Base-by-base conservation (phyloP, 1,284 basidiomycete species). In the Xerocomus amazonicus region DNA sequence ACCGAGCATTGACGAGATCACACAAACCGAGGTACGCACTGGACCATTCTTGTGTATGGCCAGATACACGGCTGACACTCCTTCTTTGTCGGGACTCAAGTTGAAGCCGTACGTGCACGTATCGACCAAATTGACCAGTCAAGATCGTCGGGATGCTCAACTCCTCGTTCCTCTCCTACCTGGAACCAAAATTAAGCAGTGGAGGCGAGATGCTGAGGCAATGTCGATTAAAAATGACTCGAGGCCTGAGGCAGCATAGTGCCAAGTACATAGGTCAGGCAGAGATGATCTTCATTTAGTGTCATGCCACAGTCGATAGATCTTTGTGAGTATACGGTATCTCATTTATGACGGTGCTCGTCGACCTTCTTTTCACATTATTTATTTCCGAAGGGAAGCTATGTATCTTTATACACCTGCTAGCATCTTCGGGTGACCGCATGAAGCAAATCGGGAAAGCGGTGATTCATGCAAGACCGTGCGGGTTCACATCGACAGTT, bases 1-100 rank as follows among this genome's bases (percentile, higher is more conserved):
- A 12, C 92, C 92, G 2, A 79, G 82, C 2, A 66, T 89, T 31
- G 75, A 83, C 54, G 78, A 81, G 29, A 83, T 92, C 48, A 69
- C 76, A 35, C 73, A 69, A 28, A 83, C 83, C 29, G 70, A 76
- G 38, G 88, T 91, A 61, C 60, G 87, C 73, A 19, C 16, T 34
- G 0, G 2, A n/a, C 7, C 13, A 13, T 19, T 13, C 13, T 13
- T 39, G 12, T 27, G 23, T 17, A 7, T 27, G 14, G 4, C 16
- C 10, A 31, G 12, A 42, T 59, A 1, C 53, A 35, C 35, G 8
- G 36, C 31, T 1, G 8, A 23, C 40, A 13, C 13, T n/a, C 26
- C 43, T 27, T 19, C 16, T n/a, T n/a, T 4, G n/a, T 40, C 14
- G 23, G 12, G 29, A 59, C 10, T 9, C 33, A 43, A 78, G 76